phyloP scores from a whole-genome alignment of 495 filamentous ascomycete genomes.

The Rusavskia elegans region DNA sequence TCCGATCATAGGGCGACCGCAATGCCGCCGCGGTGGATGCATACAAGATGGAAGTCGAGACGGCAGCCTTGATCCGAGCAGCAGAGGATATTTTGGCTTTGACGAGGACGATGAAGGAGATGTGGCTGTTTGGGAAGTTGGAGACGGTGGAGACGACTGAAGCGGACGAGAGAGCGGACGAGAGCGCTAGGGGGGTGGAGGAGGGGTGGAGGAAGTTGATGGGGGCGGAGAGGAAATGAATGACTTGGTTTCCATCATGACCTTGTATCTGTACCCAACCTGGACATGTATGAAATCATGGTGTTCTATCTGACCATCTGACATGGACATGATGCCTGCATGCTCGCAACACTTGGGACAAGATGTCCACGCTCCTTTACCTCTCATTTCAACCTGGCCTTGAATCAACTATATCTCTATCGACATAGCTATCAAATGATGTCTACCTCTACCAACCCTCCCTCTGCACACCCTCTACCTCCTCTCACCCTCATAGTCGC shows the following conservation, averaged over 20 bases:
- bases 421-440: neutral
- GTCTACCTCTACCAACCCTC: neutral
- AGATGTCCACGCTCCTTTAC: neutral
- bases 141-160: constrained; percentile 38
- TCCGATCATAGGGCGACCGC: constrained; percentile 14
- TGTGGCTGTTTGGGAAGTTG: constrained; percentile 62
- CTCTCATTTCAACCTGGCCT: no score
- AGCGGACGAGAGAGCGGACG: constrained; percentile 34
- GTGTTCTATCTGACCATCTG: no score
- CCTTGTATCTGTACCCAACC: no score
- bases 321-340: neutral
- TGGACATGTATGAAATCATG: no score
- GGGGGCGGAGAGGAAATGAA: constrained; percentile 5
- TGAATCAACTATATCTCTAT: no score
- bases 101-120: constrained; percentile 50
- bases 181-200: constrained; percentile 34
- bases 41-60: constrained; percentile 48
- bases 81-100: constrained; percentile 50
- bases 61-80: constrained; percentile 44
- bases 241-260: neutral
- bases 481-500: constrained; percentile 64
- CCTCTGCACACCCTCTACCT: constrained; percentile 21
- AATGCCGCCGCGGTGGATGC: constrained; percentile 39
- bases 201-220: constrained; percentile 21
- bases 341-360: neutral